These are phyloP conservation scores for Marasmius fiardii DNA, from an alignment of 1,284 basidiomycete species.

Conservation along the genomic window DNA sequence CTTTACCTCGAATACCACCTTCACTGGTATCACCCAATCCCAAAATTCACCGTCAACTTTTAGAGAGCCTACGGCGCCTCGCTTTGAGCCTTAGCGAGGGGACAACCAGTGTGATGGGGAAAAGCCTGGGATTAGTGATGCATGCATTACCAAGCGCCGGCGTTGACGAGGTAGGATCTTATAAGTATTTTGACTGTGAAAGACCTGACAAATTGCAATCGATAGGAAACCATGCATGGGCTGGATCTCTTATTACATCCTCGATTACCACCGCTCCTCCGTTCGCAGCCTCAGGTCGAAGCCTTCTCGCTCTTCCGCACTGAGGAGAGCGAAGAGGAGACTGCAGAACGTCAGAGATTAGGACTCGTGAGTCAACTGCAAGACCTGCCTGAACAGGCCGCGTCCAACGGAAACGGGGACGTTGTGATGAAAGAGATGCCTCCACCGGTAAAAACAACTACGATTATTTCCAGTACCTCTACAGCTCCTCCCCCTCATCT, in stretches of 20 bases:
- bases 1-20: slow-evolving; percentile 53
- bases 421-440: slow-evolving; percentile 12
- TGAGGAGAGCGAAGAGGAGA: slow-evolving; percentile 65
- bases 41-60: slow-evolving; percentile 41
- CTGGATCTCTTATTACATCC: slow-evolving; percentile 72
- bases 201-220: background rate
- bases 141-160: slow-evolving; percentile 22
- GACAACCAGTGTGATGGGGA: slow-evolving; percentile 55
- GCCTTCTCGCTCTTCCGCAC: slow-evolving; percentile 52
- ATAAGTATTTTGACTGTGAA: background rate
- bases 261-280: slow-evolving; percentile 69
- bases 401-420: slow-evolving; percentile 19
- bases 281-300: slow-evolving; percentile 64
- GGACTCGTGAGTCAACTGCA: slow-evolving; percentile 24
- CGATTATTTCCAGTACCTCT: background rate
- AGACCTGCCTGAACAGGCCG: slow-evolving; percentile 5
- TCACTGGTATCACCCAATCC: slow-evolving; percentile 53
- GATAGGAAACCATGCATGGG: slow-evolving; percentile 24
- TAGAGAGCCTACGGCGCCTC: slow-evolving; percentile 41
- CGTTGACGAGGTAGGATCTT: slow-evolving; percentile 24
- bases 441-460: background rate
- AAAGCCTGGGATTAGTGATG: slow-evolving; percentile 52
- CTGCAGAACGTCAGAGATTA: slow-evolving; percentile 38
- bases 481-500: background rate
- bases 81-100: slow-evolving; percentile 50